Evolutionary conservation across 2,329 filamentous ascomycete species (phyloP), one percentile per base, ranked within the genome.

Genomic region (Diaporthe batatas): DNA sequence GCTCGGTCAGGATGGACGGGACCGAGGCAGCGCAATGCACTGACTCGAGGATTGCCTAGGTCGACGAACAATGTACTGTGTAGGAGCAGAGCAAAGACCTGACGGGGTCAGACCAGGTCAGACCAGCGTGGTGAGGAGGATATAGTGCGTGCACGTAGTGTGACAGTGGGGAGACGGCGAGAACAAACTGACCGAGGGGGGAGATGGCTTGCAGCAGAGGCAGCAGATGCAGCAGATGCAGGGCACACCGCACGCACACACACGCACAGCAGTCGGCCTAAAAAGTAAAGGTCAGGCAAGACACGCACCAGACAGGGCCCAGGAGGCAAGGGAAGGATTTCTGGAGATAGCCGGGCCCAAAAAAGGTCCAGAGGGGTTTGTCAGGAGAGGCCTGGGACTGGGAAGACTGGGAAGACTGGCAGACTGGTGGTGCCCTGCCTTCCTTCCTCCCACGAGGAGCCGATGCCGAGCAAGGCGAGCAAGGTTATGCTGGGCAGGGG

Each of bases 21-120:
- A 32, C 72, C 58, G 44, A 49, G 42, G 51, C 39, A 47, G 68
- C 64, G 54, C 59, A 32, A 68, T 54, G 58, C 44, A 68, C 44
- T 73, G 72, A 73, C 72, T 68, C 72, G 68, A 62, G 62, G 23
- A 47, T n/a, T n/a, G 25, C 65, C 65, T 54, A 42, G 71, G 54
- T 55, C 39, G 25, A 51, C 39, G 42, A 21, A 57, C 36, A 23
- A 62, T 29, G 44, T 42, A 57, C 36, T 23, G 54, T 29, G 44
- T 18, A 23, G 42, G 16, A n/a, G 29, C 16, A 39, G 23, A 55
- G 42, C 18, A 18, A 25, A 18, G 49, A 18, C n/a, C 29, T 49
- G 25, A 64, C 12, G 42, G 23, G 57, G n/a, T n/a, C 57, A 57
- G 21, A 10, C 47, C 25, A 39, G 18, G 55, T 39, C 34, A 51